A percentile compares a stretch with the other conserved stretches of the same genome.
These are phyloP conservation scores for Fistulina hepatica DNA, from an alignment of 1,284 basidiomycete genomes.

Conservation along the genomic window DNA sequence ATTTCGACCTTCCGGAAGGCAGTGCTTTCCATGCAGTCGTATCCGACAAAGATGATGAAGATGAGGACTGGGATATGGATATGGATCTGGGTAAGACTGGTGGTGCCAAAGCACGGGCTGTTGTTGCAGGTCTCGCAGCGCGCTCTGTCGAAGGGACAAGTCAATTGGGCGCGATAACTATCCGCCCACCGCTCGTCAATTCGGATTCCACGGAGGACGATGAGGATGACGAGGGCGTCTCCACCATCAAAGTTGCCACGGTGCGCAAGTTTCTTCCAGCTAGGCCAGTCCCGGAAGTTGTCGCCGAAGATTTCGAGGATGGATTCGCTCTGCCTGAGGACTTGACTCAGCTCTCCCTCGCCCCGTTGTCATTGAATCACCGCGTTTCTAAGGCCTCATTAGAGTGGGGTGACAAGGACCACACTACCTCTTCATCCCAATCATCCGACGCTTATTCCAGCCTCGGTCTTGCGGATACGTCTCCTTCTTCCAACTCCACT, in stretches of 20 bases:
- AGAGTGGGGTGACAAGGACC: conserved; percentile 75
- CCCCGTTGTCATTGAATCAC: conserved; percentile 57
- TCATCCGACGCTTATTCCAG: conserved; percentile 74
- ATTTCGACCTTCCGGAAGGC: conserved; percentile 72
- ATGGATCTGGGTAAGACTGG: conserved; percentile 54
- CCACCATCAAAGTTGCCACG: conserved; percentile 62
- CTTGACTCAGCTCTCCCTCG: conserved; percentile 66
- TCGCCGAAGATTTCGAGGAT: conserved; percentile 64
- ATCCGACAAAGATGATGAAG: conserved; percentile 50
- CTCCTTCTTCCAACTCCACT: conserved; percentile 59
- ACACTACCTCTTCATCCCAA: conserved; percentile 60
- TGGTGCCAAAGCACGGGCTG: conserved; percentile 36
- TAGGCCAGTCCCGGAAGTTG: conserved; percentile 23
- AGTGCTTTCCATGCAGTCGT: conserved; percentile 48
- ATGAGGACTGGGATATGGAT: conserved; percentile 68
- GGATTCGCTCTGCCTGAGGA: conserved; percentile 69
- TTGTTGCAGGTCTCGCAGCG: conserved; percentile 26
- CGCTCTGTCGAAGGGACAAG: conserved; percentile 23
- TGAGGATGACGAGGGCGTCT: conserved; percentile 68
- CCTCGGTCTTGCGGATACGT: conserved; percentile 60
- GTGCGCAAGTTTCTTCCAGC: conserved; percentile 30
- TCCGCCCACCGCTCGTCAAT: conserved; percentile 47
- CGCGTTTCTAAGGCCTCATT: conserved; percentile 69
- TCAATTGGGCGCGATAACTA: conserved; percentile 34
- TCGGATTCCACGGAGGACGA: conserved; percentile 39